Percentiles rank a stretch among this genome's conserved stretches.
Conservation (phyloP, 805 yeast genomes). For the Lipomyces spencermartinsiae region DNA sequence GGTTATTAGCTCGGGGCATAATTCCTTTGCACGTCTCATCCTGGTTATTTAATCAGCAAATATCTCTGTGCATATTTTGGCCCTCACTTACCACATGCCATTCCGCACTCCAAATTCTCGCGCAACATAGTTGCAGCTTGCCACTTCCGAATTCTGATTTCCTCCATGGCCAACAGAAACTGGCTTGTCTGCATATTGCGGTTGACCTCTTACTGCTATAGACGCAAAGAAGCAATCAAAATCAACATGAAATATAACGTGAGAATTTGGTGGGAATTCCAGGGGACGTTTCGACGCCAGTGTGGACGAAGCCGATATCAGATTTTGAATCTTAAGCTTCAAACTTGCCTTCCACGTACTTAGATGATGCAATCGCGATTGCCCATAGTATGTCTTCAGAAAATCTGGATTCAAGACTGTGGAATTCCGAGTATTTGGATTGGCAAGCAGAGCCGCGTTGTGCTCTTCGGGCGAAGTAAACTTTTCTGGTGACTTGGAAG, state of each 20-base stretch:
- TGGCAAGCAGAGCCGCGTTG: conserved; percentile 23
- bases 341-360: conserved; percentile 85
- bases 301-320: not conserved
- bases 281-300: conserved; percentile 6
- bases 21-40: conserved; percentile 66
- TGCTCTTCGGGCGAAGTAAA: conserved; percentile 2
- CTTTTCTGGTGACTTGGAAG: not conserved
- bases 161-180: conserved; percentile 65
- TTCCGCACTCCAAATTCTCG: conserved; percentile 73
- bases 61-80: not conserved
- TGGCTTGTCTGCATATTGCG: conserved; percentile 63
- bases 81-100: conserved; percentile 69
- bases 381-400: conserved; percentile 70
- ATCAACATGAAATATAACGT: conserved; percentile 76
- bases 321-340: conserved; percentile 61
- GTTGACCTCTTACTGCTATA: conserved; percentile 68
- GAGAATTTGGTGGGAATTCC: conserved; percentile 40
- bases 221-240: conserved; percentile 95
- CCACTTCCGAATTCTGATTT: conserved; percentile 68
- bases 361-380: conserved; percentile 86
- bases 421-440: conserved; percentile 39
- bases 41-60: not conserved
- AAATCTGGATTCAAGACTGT: conserved; percentile 83
- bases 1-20: conserved; percentile 69
- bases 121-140: conserved; percentile 91